These are phyloP conservation scores for Coniochaeta sp. DNA, from an alignment of 2,329 filamentous ascomycete species.

Conservation along the genomic window DNA sequence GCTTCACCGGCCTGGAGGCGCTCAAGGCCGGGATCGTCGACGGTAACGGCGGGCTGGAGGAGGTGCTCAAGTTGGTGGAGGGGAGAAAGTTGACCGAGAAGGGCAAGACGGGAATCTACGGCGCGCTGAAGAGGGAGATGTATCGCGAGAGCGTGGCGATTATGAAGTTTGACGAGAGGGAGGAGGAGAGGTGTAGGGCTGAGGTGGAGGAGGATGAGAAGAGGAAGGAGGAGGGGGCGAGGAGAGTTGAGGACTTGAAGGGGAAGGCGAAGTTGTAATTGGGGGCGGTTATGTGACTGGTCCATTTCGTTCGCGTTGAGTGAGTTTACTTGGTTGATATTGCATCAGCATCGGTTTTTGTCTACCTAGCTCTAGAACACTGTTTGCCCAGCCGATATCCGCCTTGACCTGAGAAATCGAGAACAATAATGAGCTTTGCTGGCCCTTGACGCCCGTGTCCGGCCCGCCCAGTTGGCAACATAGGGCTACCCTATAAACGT, in stretches of 20 bases:
- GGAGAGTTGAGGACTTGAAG: constrained; percentile 43
- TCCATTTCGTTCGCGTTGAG: background rate
- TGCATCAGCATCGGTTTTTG: constrained; percentile 5
- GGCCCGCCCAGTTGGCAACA: background rate
- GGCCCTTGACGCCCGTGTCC: background rate
- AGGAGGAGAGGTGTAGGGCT: constrained; percentile 41
- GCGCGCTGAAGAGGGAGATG: constrained; percentile 68
- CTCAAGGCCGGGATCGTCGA: constrained; percentile 64
- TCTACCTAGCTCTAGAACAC: constrained; percentile 6
- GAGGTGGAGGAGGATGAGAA: constrained; percentile 30
- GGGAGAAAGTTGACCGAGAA: constrained; percentile 55
- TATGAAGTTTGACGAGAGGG: constrained; percentile 37
- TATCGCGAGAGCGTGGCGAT: constrained; percentile 57
- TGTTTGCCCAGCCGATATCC: background rate
- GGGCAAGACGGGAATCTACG: constrained; percentile 60
- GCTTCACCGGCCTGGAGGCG: constrained; percentile 58
- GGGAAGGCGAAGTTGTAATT: constrained; percentile 31
- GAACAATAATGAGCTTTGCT: background rate
- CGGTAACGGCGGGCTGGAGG: constrained; percentile 56
- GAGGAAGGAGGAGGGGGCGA: constrained; percentile 34
- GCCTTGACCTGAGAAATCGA: background rate
- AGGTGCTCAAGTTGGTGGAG: constrained; percentile 51
- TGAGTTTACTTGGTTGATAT: background rate
- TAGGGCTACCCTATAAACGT: background rate
- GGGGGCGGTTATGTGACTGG: too few species aligned